phyloP scores from a whole-genome alignment of 2,329 filamentous ascomycete genomes.

The Coniella vitis region DNA sequence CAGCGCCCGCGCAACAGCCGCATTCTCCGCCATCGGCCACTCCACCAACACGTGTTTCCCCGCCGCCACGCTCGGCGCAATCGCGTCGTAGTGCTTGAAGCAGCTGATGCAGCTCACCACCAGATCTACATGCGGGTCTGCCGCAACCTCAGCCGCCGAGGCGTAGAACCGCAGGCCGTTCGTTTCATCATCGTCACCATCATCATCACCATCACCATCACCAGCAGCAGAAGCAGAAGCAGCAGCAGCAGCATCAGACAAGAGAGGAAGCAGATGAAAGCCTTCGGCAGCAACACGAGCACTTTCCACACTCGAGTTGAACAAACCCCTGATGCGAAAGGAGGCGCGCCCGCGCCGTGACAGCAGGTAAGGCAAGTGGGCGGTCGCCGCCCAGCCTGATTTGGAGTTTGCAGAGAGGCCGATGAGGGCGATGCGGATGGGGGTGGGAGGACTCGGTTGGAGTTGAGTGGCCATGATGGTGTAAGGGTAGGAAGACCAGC shows the following conservation, averaged over 20 bases:
- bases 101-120: conserved; percentile 49
- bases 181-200: no score
- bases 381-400: conserved; percentile 46
- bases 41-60: conserved; percentile 50
- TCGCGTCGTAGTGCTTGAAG: conserved; percentile 41
- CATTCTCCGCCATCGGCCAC: conserved; percentile 48
- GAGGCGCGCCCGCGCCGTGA: conserved; percentile 35
- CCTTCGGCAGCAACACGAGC: conserved; percentile 35
- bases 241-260: no score
- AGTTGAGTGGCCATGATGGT: conserved; percentile 32
- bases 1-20: conserved; percentile 35
- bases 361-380: conserved; percentile 54
- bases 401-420: conserved; percentile 48
- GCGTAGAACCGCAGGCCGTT: conserved; percentile 41
- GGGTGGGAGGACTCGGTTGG: no score
- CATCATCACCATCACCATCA: no score
- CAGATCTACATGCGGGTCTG: conserved; percentile 44
- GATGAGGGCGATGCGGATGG: conserved; percentile 48
- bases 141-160: conserved; percentile 39
- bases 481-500: no score
- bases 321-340: conserved; percentile 44
- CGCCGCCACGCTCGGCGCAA: conserved; percentile 40
- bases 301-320: conserved; percentile 40
- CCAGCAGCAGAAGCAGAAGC: no score
- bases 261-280: conserved; percentile 31